Evolutionary conservation across 2,329 filamentous ascomycete species (phyloP), one percentile per base, ranked within the genome.

Genomic region (Penicillium sp.): DNA sequence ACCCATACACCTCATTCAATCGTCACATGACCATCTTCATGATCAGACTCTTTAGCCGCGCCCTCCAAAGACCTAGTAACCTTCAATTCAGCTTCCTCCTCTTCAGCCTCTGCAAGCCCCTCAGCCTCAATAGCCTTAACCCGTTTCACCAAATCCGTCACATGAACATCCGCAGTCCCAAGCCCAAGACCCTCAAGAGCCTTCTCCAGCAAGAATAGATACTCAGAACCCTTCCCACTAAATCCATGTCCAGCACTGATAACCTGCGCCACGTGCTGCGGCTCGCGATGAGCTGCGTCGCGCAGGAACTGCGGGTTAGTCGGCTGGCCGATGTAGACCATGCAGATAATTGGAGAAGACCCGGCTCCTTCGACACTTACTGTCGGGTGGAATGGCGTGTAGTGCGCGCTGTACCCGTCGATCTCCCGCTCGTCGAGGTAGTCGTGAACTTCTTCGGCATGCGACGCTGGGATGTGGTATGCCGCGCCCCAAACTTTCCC

Each of bases 371-470:
- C 30, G 2, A 54, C 6, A 1, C 46, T 31, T 1, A 58, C 19
- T 9, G 31, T 50, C 25, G 30, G 47, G 66, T 92, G 80, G 73
- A 97, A 97, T 0, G 88, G 85, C 28, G 91, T 90, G 73, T 91
- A 90, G 75, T 97, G 92, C 63, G 96, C 95, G 51, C 87, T 90
- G 76, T 99, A 99, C 26, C 94, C 94, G 76, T 97, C 96, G 70
- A 97, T 96, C 75, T 99, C 94, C 43, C 94, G 88, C 62, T 97
- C 93, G 74, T 97, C 92, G 45, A 99, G 89, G 72, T 97, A 97
- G 56, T 87, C 83, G 64, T 90, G 88, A 4, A 97, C 93, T 76
- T 93, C 88, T 57, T 85, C 82, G 22, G 95, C 91, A 62, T 86
- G 83, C 2, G 84, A 79, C 7, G 86, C 75, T 28, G 82, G 80